Evolutionary conservation across 768 basidiomycete species (phyloP), one percentile per base, ranked within the genome.

Genomic region (Trametes sanguinea): DNA sequence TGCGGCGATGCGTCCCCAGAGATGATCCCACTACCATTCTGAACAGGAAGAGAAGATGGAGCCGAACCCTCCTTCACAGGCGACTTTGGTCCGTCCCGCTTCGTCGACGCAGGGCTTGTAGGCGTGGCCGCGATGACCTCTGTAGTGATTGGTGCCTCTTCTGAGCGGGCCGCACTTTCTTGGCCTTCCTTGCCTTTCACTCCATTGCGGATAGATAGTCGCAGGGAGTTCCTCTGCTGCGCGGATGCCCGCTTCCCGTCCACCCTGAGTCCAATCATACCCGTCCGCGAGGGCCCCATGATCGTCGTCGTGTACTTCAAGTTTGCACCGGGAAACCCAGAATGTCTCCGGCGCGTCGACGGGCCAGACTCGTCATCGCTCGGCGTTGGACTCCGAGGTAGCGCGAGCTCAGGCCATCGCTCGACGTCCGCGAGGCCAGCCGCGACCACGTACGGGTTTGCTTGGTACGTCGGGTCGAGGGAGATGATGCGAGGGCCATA

Each of bases 301-400:
- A 97, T 96, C 3, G 95, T 97, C 68, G 89, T 86, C 6, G 92
- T 90, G 73, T 95, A 89, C 70, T 89, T 91, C 65, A 97, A 80
- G 13, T 82, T 69, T 10, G 79, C 73, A 3, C 87, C 73, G 74
- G 84, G 73, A 76, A 81, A 66, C 74, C 82, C 66, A 71, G 76
- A 50, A 42, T 69, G 60, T 51, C 61, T 65, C 9, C 65, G 27
- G 14, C 65, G 74, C 35, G 63, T 60, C 33, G 79, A 78, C 10
- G 75, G 77, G 54, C 83, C 82, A 8, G 74, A 75, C 60, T 92
- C 91, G 61, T 89, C 86, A 56, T 90, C 88, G 57, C 87, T 86
- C 43, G 89, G 79, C 42, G 87, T 83, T 0, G 91, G 93, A 65
- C 87, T 89, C 13, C 83, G 72, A 0, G 93, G 88, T 39, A 82